These are phyloP conservation scores for Phanerodontia chrysosporium DNA, from an alignment of 768 basidiomycete species.

Conservation along the genomic window DNA sequence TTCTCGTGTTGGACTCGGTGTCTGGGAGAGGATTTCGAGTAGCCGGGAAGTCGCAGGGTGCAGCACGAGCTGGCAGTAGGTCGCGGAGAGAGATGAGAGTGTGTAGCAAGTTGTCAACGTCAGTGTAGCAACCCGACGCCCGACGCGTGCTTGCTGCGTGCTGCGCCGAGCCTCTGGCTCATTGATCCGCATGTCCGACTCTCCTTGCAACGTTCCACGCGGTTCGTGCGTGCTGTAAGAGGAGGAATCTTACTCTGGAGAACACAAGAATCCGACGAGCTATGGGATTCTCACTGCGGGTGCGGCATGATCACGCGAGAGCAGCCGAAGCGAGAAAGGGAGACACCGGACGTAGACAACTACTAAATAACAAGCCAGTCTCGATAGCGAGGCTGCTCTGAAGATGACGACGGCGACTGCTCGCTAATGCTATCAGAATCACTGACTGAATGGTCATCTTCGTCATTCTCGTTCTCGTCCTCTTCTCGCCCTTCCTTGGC, in stretches of 20 bases:
- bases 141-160: neutral
- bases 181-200: neutral
- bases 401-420: neutral
- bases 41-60: neutral
- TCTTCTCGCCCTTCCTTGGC: neutral
- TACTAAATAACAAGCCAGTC: neutral
- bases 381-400: neutral
- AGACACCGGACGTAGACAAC: neutral
- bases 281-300: no score
- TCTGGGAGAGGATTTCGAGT: neutral
- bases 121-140: neutral
- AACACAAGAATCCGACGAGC: neutral
- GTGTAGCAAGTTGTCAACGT: neutral
- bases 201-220: neutral
- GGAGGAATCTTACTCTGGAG: neutral
- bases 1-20: neutral
- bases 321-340: neutral
- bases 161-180: neutral
- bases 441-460: neutral
- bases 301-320: neutral
- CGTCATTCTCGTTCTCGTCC: slow-evolving; percentile 14
- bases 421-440: neutral
- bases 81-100: neutral
- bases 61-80: neutral
- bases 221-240: neutral